Evolutionary conservation across 2,329 filamentous ascomycete genomes (phyloP).

Genomic region (Ascochyta rabiei): DNA sequence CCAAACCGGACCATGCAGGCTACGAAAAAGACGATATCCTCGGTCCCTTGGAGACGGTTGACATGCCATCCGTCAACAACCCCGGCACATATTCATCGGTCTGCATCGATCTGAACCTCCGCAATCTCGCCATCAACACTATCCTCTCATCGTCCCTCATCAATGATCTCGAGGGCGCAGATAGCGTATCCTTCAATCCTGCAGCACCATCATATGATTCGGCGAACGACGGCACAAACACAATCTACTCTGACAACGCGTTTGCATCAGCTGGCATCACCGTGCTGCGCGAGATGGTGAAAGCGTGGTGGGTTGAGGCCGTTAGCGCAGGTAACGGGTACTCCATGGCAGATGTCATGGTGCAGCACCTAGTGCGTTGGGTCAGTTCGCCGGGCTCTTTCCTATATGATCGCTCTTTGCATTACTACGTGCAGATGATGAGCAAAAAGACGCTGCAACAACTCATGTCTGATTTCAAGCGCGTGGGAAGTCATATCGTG

Average conservation of each 20-base stretch:
- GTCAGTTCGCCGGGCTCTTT: slow-evolving; percentile 92
- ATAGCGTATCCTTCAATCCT: slow-evolving; percentile 85
- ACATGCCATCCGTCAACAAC: slow-evolving; percentile 92
- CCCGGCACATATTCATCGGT: slow-evolving; percentile 94
- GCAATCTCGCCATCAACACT: slow-evolving; percentile 96
- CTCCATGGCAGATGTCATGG: slow-evolving; percentile 95
- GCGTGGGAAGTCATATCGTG: slow-evolving; percentile 93
- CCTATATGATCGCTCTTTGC: slow-evolving; percentile 90
- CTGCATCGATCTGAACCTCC: slow-evolving; percentile 91
- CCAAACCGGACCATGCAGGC: slow-evolving; percentile 91
- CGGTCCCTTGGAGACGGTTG: slow-evolving; percentile 80
- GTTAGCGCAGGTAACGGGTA: slow-evolving; percentile 70
- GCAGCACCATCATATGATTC: slow-evolving; percentile 67
- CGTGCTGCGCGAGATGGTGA: slow-evolving; percentile 97
- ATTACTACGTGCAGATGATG: slow-evolving; percentile 99
- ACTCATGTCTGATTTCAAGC: slow-evolving; percentile 93
- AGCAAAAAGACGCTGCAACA: slow-evolving; percentile 96
- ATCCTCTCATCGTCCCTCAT: slow-evolving; percentile 95
- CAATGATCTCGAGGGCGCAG: slow-evolving; percentile 91
- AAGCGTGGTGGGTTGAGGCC: slow-evolving; percentile 96
- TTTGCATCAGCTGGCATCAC: slow-evolving; percentile 91
- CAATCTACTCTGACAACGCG: slow-evolving; percentile 82
- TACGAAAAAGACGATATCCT: slow-evolving; percentile 92
- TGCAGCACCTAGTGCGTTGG: slow-evolving; percentile 97
- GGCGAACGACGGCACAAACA: slow-evolving; percentile 66